Base-by-base conservation (phyloP, 1,139 yeast genomes). In the Groenewaldozyma auringiensis region DNA sequence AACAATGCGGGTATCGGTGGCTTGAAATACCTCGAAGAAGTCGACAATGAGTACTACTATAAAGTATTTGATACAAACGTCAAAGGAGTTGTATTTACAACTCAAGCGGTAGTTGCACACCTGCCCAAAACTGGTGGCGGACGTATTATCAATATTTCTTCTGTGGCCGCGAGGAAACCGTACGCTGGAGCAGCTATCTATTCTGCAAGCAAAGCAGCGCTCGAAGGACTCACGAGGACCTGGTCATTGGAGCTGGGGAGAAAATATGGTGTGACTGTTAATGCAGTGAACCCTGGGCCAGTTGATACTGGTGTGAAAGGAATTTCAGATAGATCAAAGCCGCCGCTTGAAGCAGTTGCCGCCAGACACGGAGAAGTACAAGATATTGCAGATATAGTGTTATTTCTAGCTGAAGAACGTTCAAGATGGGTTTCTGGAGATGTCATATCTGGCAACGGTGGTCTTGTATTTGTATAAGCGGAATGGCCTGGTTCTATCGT, bases 151-250 rank as follows among this genome's bases (percentile, higher is more conserved):
- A 48, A 48, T 40, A 21, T 52, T n/a, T 49, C 53, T 4, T 38
- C 51, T 11, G 72, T 84, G 2, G 66, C 89, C 20, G 84, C 84
- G 0, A 53, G 52, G 50, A 69, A 51, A 47, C 39, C 46, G 4
- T 47, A 48, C 27, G 31, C 49, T 11, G 49, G 46, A 13, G 46
- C 42, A 13, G 42, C 51, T 20, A 41, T 53, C 20, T 53, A 53
- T 29, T 43, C 52, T 33, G 45, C 50, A 6, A 45, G 52, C 21
- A 53, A 53, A 40, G 57, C 52, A 16, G 57, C 55, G 21, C 38
- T 53, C 16, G 56, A 53, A 43, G 53, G 50, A 22, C 42, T 52
- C 37, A 44, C 51, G 27, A 51, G 51, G 20, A 41, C 48, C 9
- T 44, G 48, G 46, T 53, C 57, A 17, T 50, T 44, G 27, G 57